Percentiles rank a stretch among this genome's conserved stretches.
These are phyloP conservation scores for Lichtheimia hyalospora DNA, from an alignment of 371 early-diverging fungal species.

Conservation along the genomic window DNA sequence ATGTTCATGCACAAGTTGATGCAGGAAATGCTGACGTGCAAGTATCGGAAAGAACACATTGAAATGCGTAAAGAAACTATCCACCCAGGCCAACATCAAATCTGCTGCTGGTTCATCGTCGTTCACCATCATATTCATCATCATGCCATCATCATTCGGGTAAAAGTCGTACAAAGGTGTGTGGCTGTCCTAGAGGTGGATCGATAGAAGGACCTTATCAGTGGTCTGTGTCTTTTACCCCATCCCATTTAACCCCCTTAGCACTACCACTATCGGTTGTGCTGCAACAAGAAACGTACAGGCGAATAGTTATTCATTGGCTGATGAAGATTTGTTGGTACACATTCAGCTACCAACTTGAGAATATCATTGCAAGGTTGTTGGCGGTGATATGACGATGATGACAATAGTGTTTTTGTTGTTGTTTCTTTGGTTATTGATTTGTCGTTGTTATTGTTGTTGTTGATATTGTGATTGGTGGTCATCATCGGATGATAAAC, in stretches of 20 bases:
- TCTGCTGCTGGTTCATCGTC: constrained; percentile 6
- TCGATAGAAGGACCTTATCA: constrained; percentile 51
- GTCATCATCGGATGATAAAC: not conserved
- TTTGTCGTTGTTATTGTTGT: too few relatives aligned
- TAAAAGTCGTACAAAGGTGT: constrained; percentile 27
- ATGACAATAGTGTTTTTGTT: not conserved
- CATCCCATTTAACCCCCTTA: not conserved
- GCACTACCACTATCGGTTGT: not conserved
- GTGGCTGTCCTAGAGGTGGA: constrained; percentile 49
- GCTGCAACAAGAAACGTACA: constrained; percentile 19
- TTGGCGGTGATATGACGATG: not conserved
- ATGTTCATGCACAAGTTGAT: constrained; percentile 18
- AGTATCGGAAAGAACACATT: constrained; percentile 47
- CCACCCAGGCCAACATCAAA: constrained; percentile 17
- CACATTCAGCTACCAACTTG: constrained; percentile 4
- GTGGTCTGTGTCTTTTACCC: constrained; percentile 21
- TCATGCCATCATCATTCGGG: constrained; percentile 1
- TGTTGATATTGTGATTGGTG: not conserved
- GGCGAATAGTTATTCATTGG: constrained; percentile 2
- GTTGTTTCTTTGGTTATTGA: not conserved
- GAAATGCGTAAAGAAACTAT: constrained; percentile 38
- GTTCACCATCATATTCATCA: constrained; percentile 3
- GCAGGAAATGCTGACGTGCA: constrained; percentile 34
- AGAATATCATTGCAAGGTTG: constrained; percentile 7
- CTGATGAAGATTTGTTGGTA: too few relatives aligned